Evolutionary conservation across 2,329 filamentous ascomycete genomes (phyloP).

Genomic region (Arthrobotrys conoides): DNA sequence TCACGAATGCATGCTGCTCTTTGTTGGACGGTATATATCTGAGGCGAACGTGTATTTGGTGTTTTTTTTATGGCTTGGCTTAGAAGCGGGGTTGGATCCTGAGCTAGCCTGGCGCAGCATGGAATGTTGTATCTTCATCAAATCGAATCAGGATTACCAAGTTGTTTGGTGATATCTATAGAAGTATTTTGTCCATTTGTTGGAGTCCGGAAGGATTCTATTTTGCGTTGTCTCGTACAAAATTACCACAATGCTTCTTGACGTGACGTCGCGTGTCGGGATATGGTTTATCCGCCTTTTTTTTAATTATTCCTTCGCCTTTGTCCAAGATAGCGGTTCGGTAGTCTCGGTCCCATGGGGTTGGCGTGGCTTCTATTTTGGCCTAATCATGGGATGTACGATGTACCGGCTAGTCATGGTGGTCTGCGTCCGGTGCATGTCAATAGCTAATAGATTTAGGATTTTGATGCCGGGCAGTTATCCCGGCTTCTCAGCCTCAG

Average conservation of each 20-base stretch:
- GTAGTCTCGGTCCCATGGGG: slow-evolving; percentile 6
- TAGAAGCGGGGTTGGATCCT: slow-evolving; percentile 36
- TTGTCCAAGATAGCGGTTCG: slow-evolving; percentile 53
- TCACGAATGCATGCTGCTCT: slow-evolving; percentile 36
- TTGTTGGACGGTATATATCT: neutral
- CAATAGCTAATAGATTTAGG: slow-evolving; percentile 1
- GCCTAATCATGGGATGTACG: slow-evolving; percentile 3
- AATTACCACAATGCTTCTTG: slow-evolving; percentile 51
- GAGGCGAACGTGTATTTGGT: slow-evolving; percentile 1
- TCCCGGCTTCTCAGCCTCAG: neutral
- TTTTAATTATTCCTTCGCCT: neutral
- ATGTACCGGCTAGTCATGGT: neutral
- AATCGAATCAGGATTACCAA: neutral
- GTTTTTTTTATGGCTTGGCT: slow-evolving; percentile 17
- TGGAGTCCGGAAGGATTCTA: slow-evolving; percentile 9
- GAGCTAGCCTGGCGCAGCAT: slow-evolving; percentile 27
- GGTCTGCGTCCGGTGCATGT: too few species aligned
- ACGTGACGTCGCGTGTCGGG: slow-evolving; percentile 43
- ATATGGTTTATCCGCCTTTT: slow-evolving; percentile 39
- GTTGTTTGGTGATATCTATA: neutral
- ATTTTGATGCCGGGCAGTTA: neutral
- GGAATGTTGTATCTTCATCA: neutral
- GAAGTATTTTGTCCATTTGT: neutral
- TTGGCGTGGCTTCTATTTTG: slow-evolving; percentile 32
- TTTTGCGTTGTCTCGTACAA: slow-evolving; percentile 45